Evolutionary conservation across 306 rosid genomes (phyloP).

Genomic region (Betula pendula): DNA sequence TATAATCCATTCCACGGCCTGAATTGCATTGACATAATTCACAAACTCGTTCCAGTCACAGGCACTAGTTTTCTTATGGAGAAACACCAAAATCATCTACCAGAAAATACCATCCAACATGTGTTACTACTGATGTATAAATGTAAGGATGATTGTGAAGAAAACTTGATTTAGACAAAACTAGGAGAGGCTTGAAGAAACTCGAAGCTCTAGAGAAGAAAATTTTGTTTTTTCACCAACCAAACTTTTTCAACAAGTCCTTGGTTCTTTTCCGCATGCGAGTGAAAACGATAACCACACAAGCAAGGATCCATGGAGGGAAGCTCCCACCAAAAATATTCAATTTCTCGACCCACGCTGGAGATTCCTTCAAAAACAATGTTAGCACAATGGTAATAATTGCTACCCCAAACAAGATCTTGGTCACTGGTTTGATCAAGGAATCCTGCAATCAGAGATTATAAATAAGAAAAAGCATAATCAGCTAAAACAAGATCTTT

Average conservation of each 20-base stretch:
- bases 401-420: slow-evolving; percentile 71
- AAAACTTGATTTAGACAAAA: slow-evolving; percentile 7
- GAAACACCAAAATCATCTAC: background rate
- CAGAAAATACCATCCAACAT: background rate
- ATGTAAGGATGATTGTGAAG: background rate
- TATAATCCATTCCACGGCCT: background rate
- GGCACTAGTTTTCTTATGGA: background rate
- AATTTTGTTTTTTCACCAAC: slow-evolving; percentile 44
- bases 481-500: background rate
- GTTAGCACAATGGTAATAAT: slow-evolving; percentile 59
- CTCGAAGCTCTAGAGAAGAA: background rate
- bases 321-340: slow-evolving; percentile 57
- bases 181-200: background rate
- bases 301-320: slow-evolving; percentile 91
- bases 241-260: slow-evolving; percentile 53
- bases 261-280: slow-evolving; percentile 85
- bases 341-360: slow-evolving; percentile 64
- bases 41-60: too few relatives aligned
- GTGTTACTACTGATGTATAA: background rate
- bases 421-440: slow-evolving; percentile 67
- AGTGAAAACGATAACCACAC: slow-evolving; percentile 76
- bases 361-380: slow-evolving; percentile 53
- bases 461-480: slow-evolving; percentile 1
- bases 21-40: too few relatives aligned
- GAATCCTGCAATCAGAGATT: slow-evolving; percentile 62